Evolutionary conservation across 1,284 basidiomycete genomes (phyloP), one percentile per base, ranked within the genome.

Genomic region (Singerocomus inundabilis): DNA sequence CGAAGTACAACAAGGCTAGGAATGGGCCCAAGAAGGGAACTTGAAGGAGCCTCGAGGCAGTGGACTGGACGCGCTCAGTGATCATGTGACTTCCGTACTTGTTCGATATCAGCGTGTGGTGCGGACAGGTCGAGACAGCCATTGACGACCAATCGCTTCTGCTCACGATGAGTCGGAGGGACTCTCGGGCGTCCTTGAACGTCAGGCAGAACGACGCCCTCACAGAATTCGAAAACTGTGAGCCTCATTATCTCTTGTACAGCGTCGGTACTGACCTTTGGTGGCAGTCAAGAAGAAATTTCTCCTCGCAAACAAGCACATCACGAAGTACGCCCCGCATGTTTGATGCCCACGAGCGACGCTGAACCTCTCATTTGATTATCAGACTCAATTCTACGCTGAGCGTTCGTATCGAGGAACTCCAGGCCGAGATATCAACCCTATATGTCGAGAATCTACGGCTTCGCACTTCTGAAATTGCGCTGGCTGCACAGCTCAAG

Each of bases 211-310:
- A 82, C 63, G 88, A 90, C 70, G 84, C 87, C 45, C 74, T 91
- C 44, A 77, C 84, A 52, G 88, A 91, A 62, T 90, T 89, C 64
- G 88, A 91, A 71, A 87, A 79, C 63, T 90, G 88, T 91, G 66
- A 61, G 88, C 53, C 29, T 78, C 18, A 40, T 52, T 41, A 38
- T 51, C 37, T 44, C 25, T 29, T 38, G 39, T 30, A 13, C 43
- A 42, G 38, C 38, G 9, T 39, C 43, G 46, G 46, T 42, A 49
- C 65, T 62, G 44, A 57, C 38, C 21, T 41, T 21, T 21, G 21
- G 54, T 61, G 53, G 48, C 66, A 91, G 88, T 91, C 76, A 91
- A 91, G 82, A 90, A 88, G 82, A 91, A 89, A 72, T 91, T 91
- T 61, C 77, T 91, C 24, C 82, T 90, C 49, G 88, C 88, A 51